phyloP scores from a whole-genome alignment of 2,329 filamentous ascomycete genomes.

The Diaporthe citrichinensis region DNA sequence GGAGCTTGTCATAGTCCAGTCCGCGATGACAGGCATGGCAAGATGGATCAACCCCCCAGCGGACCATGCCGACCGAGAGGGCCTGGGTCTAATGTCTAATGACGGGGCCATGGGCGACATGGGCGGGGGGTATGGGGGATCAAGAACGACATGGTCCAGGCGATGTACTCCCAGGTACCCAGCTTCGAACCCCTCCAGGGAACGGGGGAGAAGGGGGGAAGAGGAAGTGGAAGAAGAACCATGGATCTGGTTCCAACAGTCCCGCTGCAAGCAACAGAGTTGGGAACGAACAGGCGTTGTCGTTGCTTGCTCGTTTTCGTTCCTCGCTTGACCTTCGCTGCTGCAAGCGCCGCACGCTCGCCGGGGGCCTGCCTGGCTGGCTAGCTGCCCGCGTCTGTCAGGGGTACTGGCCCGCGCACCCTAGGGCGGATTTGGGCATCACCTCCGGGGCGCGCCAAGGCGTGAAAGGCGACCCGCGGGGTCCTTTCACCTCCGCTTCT shows the following conservation, averaged over 20 bases:
- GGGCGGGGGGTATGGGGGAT: too few relatives aligned
- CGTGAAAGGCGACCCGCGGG: constrained; percentile 17
- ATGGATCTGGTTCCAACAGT: constrained; percentile 6
- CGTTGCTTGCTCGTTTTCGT: constrained; percentile 12
- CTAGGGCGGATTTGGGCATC: constrained; percentile 29
- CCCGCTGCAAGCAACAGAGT: constrained; percentile 14
- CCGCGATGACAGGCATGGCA: constrained; percentile 29
- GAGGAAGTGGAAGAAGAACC: not conserved
- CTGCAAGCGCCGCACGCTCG: constrained; percentile 26
- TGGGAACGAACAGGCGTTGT: not conserved
- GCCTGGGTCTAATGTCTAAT: not conserved
- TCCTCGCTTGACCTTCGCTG: not conserved
- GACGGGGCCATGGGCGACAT: not conserved
- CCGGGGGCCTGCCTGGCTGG: not conserved
- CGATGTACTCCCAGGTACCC: constrained; percentile 23
- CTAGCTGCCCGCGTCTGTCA: not conserved
- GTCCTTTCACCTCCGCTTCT: constrained; percentile 21
- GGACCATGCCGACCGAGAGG: constrained; percentile 7
- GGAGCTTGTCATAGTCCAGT: constrained; percentile 24
- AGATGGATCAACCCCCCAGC: constrained; percentile 5
- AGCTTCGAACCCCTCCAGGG: not conserved
- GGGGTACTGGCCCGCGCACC: not conserved
- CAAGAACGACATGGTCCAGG: not conserved
- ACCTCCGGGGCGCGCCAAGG: constrained; percentile 28
- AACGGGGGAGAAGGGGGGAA: too few relatives aligned